Conservation (phyloP, 257 asterid genomes). For the Voacanga thouarsii region DNA sequence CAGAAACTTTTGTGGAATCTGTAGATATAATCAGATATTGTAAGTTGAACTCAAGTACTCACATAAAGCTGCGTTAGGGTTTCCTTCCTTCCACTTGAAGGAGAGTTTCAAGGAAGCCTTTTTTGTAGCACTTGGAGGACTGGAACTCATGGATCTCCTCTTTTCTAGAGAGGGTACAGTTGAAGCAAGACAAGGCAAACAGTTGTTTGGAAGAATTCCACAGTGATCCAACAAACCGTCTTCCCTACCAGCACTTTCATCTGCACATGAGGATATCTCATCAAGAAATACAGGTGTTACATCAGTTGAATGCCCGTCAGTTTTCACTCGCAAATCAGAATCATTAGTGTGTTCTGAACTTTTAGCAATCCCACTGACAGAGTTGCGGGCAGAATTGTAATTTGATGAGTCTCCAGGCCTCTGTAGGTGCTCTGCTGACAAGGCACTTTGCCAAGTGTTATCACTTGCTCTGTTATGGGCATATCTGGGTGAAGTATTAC, state of each 20-base stretch:
- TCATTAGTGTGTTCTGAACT: constrained; percentile 28
- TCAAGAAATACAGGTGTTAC: constrained; percentile 51
- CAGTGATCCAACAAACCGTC: constrained; percentile 64
- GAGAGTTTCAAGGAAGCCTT: constrained; percentile 69
- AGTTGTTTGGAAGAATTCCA: constrained; percentile 68
- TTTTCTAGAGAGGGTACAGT: constrained; percentile 58
- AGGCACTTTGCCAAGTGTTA: constrained; percentile 18
- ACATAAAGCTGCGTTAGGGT: constrained; percentile 56
- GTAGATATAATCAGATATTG: neutral
- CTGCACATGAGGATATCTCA: constrained; percentile 45
- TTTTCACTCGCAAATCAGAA: constrained; percentile 32
- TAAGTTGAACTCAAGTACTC: constrained; percentile 30
- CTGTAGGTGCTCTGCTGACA: constrained; percentile 31
- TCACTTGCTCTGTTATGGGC: constrained; percentile 33
- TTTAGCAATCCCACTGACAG: constrained; percentile 38
- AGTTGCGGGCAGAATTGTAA: constrained; percentile 40
- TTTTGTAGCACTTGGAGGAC: constrained; percentile 66
- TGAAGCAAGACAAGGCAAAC: constrained; percentile 91
- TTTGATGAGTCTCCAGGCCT: constrained; percentile 33
- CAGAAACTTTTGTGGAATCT: neutral
- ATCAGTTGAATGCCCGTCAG: constrained; percentile 38
- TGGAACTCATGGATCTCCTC: constrained; percentile 62
- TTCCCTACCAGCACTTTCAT: constrained; percentile 48
- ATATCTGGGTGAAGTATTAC: constrained; percentile 25
- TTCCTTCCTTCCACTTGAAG: constrained; percentile 85